Conservation (phyloP, 768 basidiomycete species). For the Termitomyces sp. region DNA sequence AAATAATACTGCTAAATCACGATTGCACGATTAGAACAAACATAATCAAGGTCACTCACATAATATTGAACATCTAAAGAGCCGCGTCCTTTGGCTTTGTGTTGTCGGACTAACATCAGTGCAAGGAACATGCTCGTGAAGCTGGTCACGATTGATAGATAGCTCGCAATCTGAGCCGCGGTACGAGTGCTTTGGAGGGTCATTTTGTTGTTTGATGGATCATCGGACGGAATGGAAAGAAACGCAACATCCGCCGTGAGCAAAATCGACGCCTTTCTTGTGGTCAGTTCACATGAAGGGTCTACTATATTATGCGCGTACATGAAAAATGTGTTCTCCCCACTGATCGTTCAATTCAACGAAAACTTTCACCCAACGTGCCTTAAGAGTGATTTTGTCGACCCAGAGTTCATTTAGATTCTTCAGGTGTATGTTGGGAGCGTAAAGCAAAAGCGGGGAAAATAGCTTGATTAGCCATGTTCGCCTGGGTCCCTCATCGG, state of each 20-base stretch:
- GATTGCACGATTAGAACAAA: too few relatives aligned
- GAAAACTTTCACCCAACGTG: slow-evolving; percentile 34
- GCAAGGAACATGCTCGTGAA: slow-evolving; percentile 38
- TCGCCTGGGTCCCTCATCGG: slow-evolving; percentile 5
- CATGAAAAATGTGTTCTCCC: slow-evolving; percentile 9
- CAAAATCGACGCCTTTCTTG: slow-evolving; percentile 40
- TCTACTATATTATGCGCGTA: slow-evolving; percentile 12
- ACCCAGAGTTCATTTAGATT: slow-evolving; percentile 41
- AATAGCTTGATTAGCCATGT: slow-evolving; percentile 40
- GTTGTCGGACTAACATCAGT: slow-evolving; percentile 37
- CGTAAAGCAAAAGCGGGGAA: slow-evolving; percentile 36
- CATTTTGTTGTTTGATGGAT: slow-evolving; percentile 23
- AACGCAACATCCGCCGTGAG: slow-evolving; percentile 45
- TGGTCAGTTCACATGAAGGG: background rate
- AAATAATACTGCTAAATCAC: background rate
- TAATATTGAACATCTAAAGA: slow-evolving; percentile 13
- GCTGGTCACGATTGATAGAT: slow-evolving; percentile 36
- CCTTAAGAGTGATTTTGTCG: slow-evolving; percentile 31
- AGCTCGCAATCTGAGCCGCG: slow-evolving; percentile 33
- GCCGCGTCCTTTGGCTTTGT: slow-evolving; percentile 25
- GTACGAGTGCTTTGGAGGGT: slow-evolving; percentile 11
- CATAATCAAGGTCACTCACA: background rate
- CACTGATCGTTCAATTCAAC: slow-evolving; percentile 24
- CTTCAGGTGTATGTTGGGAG: slow-evolving; percentile 36
- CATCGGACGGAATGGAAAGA: slow-evolving; percentile 38